Conservation (phyloP, 495 filamentous ascomycete species). For the Tuber melanosporum region DNA sequence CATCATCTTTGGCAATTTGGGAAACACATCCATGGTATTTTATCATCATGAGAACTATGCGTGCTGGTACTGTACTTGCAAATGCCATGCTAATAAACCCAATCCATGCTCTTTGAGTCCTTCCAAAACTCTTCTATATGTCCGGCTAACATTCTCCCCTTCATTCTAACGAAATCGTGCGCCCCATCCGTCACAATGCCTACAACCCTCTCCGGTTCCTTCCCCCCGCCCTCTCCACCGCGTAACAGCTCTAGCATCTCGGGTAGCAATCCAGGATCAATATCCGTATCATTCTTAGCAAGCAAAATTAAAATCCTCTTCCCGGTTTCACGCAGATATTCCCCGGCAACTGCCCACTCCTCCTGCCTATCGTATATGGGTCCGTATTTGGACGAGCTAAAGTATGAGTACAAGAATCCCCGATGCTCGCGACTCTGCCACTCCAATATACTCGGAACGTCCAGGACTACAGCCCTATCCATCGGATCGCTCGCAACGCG, state of each 20-base stretch:
- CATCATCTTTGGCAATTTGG: background rate
- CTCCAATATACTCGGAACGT: conserved; percentile 47
- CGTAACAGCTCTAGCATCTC: conserved; percentile 36
- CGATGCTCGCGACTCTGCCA: conserved; percentile 55
- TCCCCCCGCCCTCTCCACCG: conserved; percentile 19
- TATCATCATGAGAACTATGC: background rate
- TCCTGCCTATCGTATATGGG: conserved; percentile 54
- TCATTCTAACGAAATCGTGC: conserved; percentile 34
- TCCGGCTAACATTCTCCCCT: conserved; percentile 24
- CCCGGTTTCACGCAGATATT: conserved; percentile 36
- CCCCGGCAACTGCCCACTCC: conserved; percentile 48
- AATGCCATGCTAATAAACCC: background rate
- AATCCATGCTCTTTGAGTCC: conserved; percentile 4
- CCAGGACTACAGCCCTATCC: conserved; percentile 19
- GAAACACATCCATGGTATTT: background rate
- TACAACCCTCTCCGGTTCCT: conserved; percentile 16
- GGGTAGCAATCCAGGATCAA: conserved; percentile 37
- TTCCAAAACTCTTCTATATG: conserved; percentile 26
- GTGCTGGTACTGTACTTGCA: background rate
- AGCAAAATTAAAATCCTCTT: conserved; percentile 50
- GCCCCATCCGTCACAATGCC: conserved; percentile 18
- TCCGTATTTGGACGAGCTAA: conserved; percentile 51
- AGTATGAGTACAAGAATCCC: conserved; percentile 54
- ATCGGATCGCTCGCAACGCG: conserved; percentile 15
- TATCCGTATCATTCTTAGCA: conserved; percentile 48